Conservation (phyloP, 2,329 filamentous ascomycete genomes). For the Gaeumannomyces tritici region DNA sequence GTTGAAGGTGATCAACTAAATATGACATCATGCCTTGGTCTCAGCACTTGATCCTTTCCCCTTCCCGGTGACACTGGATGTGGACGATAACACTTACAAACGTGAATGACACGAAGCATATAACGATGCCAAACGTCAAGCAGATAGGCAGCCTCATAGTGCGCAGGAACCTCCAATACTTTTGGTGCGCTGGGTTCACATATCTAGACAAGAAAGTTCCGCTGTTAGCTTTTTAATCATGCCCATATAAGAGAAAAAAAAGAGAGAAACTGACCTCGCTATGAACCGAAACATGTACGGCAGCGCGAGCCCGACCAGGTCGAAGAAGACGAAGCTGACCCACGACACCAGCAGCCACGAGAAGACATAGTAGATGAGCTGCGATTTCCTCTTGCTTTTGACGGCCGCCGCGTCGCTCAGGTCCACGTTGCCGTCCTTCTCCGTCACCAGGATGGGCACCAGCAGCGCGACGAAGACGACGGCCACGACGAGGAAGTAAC, state of each 20-base stretch:
- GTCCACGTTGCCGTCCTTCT: conserved; percentile 9
- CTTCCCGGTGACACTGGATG: background rate
- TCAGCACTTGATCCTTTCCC: background rate
- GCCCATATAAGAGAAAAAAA: background rate
- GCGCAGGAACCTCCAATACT: conserved; percentile 17
- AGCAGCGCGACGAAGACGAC: conserved; percentile 10
- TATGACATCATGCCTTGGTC: background rate
- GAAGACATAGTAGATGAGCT: conserved; percentile 14
- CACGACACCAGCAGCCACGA: conserved; percentile 13
- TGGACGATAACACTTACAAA: conserved; percentile 5
- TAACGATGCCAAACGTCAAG: conserved; percentile 10
- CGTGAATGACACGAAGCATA: conserved; percentile 8
- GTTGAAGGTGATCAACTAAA: conserved; percentile 10
- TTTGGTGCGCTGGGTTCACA: conserved; percentile 17
- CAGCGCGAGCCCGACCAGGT: conserved; percentile 10
- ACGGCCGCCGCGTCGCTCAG: conserved; percentile 6
- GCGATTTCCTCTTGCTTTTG: conserved; percentile 7
- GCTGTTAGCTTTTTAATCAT: background rate
- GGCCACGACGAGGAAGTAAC: conserved; percentile 10
- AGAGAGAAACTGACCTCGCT: conserved; percentile 10
- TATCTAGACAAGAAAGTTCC: conserved; percentile 11
- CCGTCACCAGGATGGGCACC: conserved; percentile 11
- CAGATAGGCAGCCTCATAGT: conserved; percentile 14
- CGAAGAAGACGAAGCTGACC: conserved; percentile 12
- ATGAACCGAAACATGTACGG: conserved; percentile 17